Conservation (phyloP, 139 green algal species). For the Pycnococcus provasolii region DNA sequence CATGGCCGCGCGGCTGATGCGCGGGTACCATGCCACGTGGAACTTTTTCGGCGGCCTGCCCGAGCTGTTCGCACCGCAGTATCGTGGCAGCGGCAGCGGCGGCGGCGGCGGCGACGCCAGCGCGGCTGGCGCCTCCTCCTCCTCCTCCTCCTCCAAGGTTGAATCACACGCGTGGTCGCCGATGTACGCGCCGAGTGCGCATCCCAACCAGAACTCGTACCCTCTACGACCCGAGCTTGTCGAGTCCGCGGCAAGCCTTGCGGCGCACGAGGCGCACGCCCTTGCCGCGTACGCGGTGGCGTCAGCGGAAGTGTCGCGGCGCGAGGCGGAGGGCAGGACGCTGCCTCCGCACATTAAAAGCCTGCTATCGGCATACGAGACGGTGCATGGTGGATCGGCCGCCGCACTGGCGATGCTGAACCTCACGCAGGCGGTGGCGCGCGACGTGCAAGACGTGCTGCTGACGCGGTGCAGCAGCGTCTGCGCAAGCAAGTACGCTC, state of each 20-base stretch:
- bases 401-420: too few relatives aligned
- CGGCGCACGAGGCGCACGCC: conserved; percentile 55
- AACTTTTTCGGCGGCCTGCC: conserved; percentile 26
- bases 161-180: too few relatives aligned
- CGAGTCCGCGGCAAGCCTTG: conserved; percentile 60
- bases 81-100: too few relatives aligned
- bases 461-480: too few relatives aligned
- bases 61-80: conserved; percentile 6
- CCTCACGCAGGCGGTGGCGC: background rate
- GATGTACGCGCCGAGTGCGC: background rate
- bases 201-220: conserved; percentile 26
- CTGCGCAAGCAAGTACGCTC: conserved; percentile 28
- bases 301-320: background rate
- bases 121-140: too few relatives aligned
- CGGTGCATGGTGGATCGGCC: too few relatives aligned
- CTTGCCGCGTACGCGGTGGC: conserved; percentile 18
- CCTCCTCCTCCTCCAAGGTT: too few relatives aligned
- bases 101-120: too few relatives aligned
- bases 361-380: too few relatives aligned
- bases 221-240: conserved; percentile 75
- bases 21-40: conserved; percentile 18
- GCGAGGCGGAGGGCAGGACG: background rate
- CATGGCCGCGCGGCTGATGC: background rate
- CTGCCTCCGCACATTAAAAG: background rate
- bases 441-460: background rate